phyloP scores from a whole-genome alignment of 805 yeast genomes.

The Yueomyces sinensis region DNA sequence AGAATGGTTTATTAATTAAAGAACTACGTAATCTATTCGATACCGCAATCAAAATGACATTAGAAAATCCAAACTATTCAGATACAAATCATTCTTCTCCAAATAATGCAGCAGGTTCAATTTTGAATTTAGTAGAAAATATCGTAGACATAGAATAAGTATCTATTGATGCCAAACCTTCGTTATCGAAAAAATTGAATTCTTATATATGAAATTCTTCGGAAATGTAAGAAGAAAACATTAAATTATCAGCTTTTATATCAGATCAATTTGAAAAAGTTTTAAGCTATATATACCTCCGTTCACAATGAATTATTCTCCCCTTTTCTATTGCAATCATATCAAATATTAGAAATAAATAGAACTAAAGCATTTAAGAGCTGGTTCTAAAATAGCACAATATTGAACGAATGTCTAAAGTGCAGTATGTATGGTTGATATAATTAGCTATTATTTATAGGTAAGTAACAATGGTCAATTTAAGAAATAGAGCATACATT shows the following conservation, averaged over 20 bases:
- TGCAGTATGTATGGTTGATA: too few relatives aligned
- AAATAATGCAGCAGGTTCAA: constrained; percentile 21
- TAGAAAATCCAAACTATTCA: constrained; percentile 35
- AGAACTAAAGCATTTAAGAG: too few relatives aligned
- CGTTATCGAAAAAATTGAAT: too few relatives aligned
- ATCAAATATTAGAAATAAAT: too few relatives aligned
- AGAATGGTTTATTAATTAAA: constrained; percentile 76
- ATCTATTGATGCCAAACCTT: too few relatives aligned
- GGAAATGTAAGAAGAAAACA: neutral
- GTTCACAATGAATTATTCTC: neutral
- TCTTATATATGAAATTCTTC: too few relatives aligned
- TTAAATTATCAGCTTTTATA: neutral
- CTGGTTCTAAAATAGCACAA: too few relatives aligned
- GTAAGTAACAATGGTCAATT: too few relatives aligned
- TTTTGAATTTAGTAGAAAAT: constrained; percentile 29
- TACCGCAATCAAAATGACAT: constrained; percentile 45
- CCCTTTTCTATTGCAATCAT: too few relatives aligned
- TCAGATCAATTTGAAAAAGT: neutral
- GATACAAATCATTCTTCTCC: constrained; percentile 3
- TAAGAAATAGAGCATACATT: too few relatives aligned
- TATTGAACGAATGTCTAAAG: too few relatives aligned
- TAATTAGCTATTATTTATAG: too few relatives aligned
- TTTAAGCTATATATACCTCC: neutral
- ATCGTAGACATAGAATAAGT: constrained; percentile 15
- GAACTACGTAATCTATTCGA: constrained; percentile 57